Evolutionary conservation across 345 rosid species (phyloP), one percentile per base, ranked within the genome.

Genomic region (Arabidopsis suecica): DNA sequence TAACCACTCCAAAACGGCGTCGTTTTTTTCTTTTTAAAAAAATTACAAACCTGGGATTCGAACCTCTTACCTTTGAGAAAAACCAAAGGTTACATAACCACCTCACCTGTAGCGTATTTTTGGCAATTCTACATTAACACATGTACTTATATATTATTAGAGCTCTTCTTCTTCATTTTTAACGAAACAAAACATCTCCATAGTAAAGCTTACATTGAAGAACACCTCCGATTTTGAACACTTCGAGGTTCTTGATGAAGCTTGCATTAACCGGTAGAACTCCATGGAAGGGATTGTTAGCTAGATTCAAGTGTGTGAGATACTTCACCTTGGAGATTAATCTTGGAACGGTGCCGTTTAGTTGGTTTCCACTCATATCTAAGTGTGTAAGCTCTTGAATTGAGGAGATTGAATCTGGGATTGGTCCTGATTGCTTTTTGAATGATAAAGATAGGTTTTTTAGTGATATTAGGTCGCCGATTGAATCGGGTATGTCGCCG

Each of bases 351-450:
- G 97, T 90, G 55, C 97, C 97, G 77, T 95, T 95, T 72, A 95
- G 78, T 81, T 90, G 90, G 59, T 95, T 95, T 1, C 89, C 86
- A 64, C 97, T 87, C 84, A 95, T 89, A 89, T 95, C 99, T 75
- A 89, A 78, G 30, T 88, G 89, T 22, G 83, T 72, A 37, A 92
- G 78, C 13, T 88, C 93, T 7, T 90, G 87, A 33, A 92, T 84
- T 37, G 96, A 83, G 3, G 97, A 83, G 74, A 95, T 73, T 1
- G 99, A 86, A 48, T 81, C 91, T 6, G 99, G 99, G 66, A 92
- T 79, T n/a, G 91, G 45, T 44, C 99, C 99, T 6, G 97, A 91
- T 8, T 91, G 62, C 10, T 90, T 86, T 78, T 95, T 95, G 11
- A 93, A 88, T 30, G 86, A 73, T 66, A 95, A 80, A 61, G 96